A percentile compares a stretch with the other conserved stretches of the same genome.
Evolutionary conservation across 163 green algal species (phyloP).

Genomic region (Coccomyxa subellipsoidea): DNA sequence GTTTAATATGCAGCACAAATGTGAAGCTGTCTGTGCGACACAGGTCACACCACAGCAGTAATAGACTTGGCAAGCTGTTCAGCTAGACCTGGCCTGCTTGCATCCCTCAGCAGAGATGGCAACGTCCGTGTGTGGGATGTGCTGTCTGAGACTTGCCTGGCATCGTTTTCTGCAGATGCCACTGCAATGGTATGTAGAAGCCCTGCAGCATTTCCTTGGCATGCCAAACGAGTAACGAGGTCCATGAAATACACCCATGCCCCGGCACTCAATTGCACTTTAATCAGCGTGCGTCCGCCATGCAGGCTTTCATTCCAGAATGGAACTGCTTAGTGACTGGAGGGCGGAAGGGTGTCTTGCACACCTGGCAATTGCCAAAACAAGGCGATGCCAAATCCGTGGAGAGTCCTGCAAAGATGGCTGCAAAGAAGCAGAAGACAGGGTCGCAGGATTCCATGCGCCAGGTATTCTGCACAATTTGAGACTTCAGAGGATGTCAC

Average conservation of each 20-base stretch:
- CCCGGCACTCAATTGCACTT: too few species aligned
- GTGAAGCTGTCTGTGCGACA: not conserved
- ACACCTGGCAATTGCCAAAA: constrained; percentile 10
- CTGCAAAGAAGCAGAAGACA: not conserved
- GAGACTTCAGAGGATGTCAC: too few species aligned
- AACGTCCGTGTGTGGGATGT: constrained; percentile 54
- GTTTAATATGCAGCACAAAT: not conserved
- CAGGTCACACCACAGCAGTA: constrained; percentile 35
- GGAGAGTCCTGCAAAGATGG: not conserved
- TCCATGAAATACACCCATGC: too few species aligned
- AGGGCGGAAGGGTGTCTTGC: constrained; percentile 11
- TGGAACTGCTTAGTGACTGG: constrained; percentile 33
- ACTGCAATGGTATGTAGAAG: constrained; percentile 41
- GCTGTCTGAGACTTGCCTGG: constrained; percentile 30
- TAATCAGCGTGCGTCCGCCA: constrained; percentile 18
- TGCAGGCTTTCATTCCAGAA: constrained; percentile 40
- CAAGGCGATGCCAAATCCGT: not conserved
- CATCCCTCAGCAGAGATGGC: constrained; percentile 45
- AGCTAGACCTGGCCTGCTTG: constrained; percentile 35
- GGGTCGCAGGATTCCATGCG: not conserved
- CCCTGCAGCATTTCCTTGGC: too few species aligned
- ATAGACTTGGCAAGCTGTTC: constrained; percentile 39
- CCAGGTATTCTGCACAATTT: not conserved
- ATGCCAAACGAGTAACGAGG: too few species aligned
- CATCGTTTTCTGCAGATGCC: constrained; percentile 24